These are phyloP conservation scores for Cyamopsis tetragonoloba DNA, from an alignment of 306 rosid species.

Conservation along the genomic window DNA sequence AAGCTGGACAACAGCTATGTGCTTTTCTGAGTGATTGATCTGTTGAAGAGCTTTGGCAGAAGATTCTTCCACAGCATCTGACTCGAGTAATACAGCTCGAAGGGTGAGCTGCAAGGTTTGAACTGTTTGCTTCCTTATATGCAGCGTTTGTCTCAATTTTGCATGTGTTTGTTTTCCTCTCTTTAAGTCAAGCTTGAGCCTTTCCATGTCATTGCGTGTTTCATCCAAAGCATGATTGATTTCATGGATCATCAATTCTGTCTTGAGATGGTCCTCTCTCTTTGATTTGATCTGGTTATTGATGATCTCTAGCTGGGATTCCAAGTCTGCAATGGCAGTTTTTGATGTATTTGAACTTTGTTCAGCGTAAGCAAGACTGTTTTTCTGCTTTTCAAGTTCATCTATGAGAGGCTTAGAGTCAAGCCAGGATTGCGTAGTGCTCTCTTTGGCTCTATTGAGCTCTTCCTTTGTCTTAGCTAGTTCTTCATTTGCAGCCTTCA, in stretches of 20 bases:
- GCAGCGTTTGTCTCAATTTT: conserved; percentile 27
- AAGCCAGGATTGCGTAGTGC: conserved; percentile 50
- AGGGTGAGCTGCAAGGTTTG: conserved; percentile 36
- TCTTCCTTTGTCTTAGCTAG: conserved; percentile 36
- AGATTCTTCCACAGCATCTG: conserved; percentile 39
- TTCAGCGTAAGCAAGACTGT: conserved; percentile 33
- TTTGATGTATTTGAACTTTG: conserved; percentile 6
- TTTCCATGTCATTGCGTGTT: conserved; percentile 27
- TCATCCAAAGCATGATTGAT: conserved; percentile 34
- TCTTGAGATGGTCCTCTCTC: conserved; percentile 34
- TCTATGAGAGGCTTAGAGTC: conserved; percentile 62
- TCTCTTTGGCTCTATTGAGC: conserved; percentile 46
- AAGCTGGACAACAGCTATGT: conserved; percentile 24
- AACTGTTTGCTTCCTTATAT: conserved; percentile 34
- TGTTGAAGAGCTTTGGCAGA: conserved; percentile 32
- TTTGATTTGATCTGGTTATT: conserved; percentile 32
- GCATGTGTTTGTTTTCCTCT: conserved; percentile 23
- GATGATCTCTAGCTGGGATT: conserved; percentile 34
- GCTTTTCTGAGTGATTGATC: conserved; percentile 31
- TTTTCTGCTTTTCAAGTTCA: conserved; percentile 47
- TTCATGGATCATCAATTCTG: conserved; percentile 27
- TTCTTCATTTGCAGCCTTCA: conserved; percentile 35
- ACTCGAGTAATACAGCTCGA: conserved; percentile 44
- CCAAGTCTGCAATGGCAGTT: conserved; percentile 23
- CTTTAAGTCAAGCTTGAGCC: conserved; percentile 21